Evolutionary conservation across 2,329 filamentous ascomycete genomes (phyloP).

Genomic region (Aspergillus puulaauensis): DNA sequence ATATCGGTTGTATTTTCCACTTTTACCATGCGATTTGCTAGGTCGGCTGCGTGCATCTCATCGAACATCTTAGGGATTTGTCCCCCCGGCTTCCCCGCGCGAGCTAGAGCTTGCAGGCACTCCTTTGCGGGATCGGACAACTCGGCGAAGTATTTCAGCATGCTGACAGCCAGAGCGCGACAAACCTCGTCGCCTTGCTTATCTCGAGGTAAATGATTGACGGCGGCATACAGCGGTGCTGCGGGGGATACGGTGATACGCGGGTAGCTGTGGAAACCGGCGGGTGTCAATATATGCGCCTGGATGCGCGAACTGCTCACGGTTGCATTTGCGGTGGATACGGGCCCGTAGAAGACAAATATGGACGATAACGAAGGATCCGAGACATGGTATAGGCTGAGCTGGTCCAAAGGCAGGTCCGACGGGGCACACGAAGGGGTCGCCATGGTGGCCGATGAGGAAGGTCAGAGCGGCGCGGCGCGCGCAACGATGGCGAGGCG

Average conservation of each 20-base stretch:
- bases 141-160: constrained; percentile 93
- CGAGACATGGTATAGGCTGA: constrained; percentile 84
- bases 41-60: constrained; percentile 87
- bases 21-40: constrained; percentile 80
- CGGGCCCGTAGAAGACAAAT: constrained; percentile 88
- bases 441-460: constrained; percentile 64
- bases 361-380: constrained; percentile 79
- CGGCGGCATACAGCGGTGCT: constrained; percentile 85
- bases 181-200: constrained; percentile 94
- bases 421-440: constrained; percentile 74
- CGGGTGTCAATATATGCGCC: constrained; percentile 85
- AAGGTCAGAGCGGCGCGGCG: constrained; percentile 15
- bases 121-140: constrained; percentile 74
- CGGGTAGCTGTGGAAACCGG: constrained; percentile 84
- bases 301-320: constrained; percentile 92
- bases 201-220: constrained; percentile 85
- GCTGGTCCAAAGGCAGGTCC: constrained; percentile 72
- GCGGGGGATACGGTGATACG: constrained; percentile 91
- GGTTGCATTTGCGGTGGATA: constrained; percentile 82
- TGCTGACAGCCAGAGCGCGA: constrained; percentile 84
- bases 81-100: constrained; percentile 56
- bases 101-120: constrained; percentile 59
- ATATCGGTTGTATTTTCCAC: constrained; percentile 75
- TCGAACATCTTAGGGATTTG: constrained; percentile 73
- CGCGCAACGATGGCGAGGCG: constrained; percentile 2